Conservation (phyloP, 441 rosid genomes). For the Mallotus repandus region DNA sequence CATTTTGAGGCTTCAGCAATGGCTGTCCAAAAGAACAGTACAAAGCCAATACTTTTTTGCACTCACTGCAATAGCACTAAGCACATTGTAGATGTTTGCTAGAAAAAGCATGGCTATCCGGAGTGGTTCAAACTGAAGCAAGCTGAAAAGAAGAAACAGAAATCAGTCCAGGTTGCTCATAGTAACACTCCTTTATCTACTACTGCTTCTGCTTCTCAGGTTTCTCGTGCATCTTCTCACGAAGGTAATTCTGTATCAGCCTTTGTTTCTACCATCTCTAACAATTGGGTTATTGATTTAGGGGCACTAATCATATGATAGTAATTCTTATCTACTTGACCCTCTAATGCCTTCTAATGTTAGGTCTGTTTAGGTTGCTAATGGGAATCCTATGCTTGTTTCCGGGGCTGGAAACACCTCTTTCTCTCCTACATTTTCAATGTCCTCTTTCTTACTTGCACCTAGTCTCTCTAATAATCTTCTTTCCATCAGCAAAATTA, state of each 20-base stretch:
- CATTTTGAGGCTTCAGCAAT: background rate
- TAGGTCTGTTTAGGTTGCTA: background rate
- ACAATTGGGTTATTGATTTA: constrained; percentile 3
- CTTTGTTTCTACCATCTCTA: background rate
- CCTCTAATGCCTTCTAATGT: background rate
- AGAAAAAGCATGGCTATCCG: constrained; percentile 7
- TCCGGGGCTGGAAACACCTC: background rate
- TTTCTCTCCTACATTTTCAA: background rate
- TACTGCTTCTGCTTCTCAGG: background rate
- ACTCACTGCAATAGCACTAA: background rate
- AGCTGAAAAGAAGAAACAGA: background rate
- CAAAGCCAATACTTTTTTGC: background rate
- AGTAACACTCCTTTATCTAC: background rate
- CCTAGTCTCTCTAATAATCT: background rate
- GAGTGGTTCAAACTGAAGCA: constrained; percentile 5
- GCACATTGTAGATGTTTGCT: background rate
- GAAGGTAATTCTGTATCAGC: background rate
- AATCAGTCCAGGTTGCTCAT: background rate
- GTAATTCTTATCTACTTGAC: background rate
- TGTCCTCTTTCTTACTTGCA: background rate
- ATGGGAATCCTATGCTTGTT: background rate
- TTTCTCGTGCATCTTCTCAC: background rate
- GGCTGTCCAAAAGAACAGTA: background rate
- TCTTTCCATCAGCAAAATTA: background rate
- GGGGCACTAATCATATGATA: constrained; percentile 10